Base-by-base conservation (phyloP, 495 filamentous ascomycete species). In the Penicillium steckii region DNA sequence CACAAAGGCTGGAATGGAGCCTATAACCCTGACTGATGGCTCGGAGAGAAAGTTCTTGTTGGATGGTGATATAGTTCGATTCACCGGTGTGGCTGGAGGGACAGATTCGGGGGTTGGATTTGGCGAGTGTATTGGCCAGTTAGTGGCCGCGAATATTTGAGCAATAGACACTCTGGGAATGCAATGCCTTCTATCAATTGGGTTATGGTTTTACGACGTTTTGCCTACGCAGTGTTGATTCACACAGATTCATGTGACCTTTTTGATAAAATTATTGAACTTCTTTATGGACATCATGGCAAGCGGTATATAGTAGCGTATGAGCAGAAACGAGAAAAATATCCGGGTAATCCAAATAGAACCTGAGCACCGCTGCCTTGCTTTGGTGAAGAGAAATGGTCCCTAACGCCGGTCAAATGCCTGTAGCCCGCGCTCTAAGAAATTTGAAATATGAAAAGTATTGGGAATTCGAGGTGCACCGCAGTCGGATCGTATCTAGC, bases 21-120 rank as follows among this genome's bases (percentile, higher is more conserved):
- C 80, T 3, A 70, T 87, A 12, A 65, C 79, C 58, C 72, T 90
- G 7, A 64, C 63, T 5, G 82, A 82, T 24, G 84, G 81, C 56
- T 46, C 37, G 4, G 73, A 82, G 50, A 77, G 90, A 49, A 78
- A 64, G 26, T 93, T 85, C 53, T 69, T 95, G 49, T 75, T 85
- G 57, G 91, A 95, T 67, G 88, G 89, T 8, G 91, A 96, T 68
- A 80, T 76, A 10, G 71, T 95, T 24, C 84, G 77, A 3, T 75
- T 95, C 38, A 76, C 76, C 5, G 91, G 87, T 0, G 71, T 77
- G 4, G 85, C 77, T 53, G 79, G 80, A 1, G 71, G 70, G 3
- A 71, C 74, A 46, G 69, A 65, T 8, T 78, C 78, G 1, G 71
- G 64, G 0, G 83, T 89, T 23, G 86, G 86, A 4, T 89, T 89